A percentile compares a stretch with the other conserved stretches of the same genome.
Conservation (phyloP, 176 grass and related monocot species). For the Aechmea fasciata region DNA sequence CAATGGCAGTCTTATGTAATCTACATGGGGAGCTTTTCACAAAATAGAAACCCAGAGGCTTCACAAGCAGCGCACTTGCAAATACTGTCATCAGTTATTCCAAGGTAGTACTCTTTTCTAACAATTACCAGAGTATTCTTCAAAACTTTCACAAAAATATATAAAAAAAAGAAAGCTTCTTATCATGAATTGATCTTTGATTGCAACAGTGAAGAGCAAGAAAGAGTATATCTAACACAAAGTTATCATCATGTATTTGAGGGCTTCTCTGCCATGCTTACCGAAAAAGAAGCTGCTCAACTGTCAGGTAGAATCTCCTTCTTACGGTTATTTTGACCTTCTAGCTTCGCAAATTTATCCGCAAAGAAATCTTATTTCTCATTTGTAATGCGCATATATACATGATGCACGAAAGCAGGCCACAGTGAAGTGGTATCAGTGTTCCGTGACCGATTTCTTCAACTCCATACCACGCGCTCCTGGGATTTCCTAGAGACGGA, state of each 20-base stretch:
- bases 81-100: constrained; percentile 68
- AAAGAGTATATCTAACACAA: constrained; percentile 45
- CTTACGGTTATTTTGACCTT: background rate
- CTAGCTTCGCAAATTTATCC: background rate
- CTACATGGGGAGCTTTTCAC: constrained; percentile 54
- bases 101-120: constrained; percentile 9
- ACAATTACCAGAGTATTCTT: background rate
- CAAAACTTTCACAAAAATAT: background rate
- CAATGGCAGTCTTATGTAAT: constrained; percentile 74
- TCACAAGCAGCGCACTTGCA: constrained; percentile 48
- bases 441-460: constrained; percentile 60
- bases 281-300: constrained; percentile 62
- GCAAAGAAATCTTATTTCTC: background rate
- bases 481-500: constrained; percentile 82
- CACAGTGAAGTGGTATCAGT: constrained; percentile 75
- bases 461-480: constrained; percentile 91
- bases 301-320: constrained; percentile 40
- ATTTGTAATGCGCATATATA: background rate
- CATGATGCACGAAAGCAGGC: constrained; percentile 17
- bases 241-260: constrained; percentile 89
- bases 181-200: background rate
- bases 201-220: constrained; percentile 44
- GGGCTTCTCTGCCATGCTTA: constrained; percentile 74
- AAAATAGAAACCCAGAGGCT: constrained; percentile 25
- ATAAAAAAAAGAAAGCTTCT: background rate